A percentile compares a stretch with the other conserved stretches of the same genome.
Evolutionary conservation across 495 filamentous ascomycete genomes (phyloP).

Genomic region (Penicillium alfredii): DNA sequence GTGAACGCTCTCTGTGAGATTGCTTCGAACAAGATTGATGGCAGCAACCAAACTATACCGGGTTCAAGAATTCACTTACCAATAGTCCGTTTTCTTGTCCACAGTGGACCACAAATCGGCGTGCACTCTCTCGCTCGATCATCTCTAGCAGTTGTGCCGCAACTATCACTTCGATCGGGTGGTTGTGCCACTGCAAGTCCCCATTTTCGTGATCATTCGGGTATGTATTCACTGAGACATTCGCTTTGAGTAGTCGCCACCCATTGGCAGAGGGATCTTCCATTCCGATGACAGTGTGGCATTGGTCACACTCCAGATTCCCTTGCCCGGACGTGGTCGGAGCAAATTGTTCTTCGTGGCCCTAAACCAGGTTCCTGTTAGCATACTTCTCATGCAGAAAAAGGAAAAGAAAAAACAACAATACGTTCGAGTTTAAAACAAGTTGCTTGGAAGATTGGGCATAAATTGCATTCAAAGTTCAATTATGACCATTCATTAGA

Average conservation of each 20-base stretch:
- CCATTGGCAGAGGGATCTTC: constrained; percentile 37
- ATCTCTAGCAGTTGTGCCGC: constrained; percentile 47
- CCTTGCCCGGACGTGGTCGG: constrained; percentile 10
- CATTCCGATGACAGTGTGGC: constrained; percentile 38
- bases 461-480: no score
- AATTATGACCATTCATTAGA: no score
- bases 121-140: constrained; percentile 43
- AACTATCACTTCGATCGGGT: constrained; percentile 46
- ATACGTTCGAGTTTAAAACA: constrained; percentile 2
- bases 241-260: constrained; percentile 48
- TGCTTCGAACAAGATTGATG: no score
- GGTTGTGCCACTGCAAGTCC: constrained; percentile 24
- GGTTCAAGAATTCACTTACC: constrained; percentile 21
- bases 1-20: no score
- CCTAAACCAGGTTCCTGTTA: constrained; percentile 20
- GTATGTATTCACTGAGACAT: constrained; percentile 26
- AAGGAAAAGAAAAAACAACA: constrained; percentile 1
- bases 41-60: constrained; percentile 27
- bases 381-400: constrained; percentile 3
- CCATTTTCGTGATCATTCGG: neutral
- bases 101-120: constrained; percentile 44
- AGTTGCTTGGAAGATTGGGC: no score
- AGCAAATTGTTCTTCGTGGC: constrained; percentile 10
- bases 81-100: constrained; percentile 34
- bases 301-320: constrained; percentile 35